Percentiles rank a stretch among this genome's conserved stretches.
These are phyloP conservation scores for Scopulariopsis brevicaulis DNA, from an alignment of 2,329 filamentous ascomycete species.

Conservation along the genomic window DNA sequence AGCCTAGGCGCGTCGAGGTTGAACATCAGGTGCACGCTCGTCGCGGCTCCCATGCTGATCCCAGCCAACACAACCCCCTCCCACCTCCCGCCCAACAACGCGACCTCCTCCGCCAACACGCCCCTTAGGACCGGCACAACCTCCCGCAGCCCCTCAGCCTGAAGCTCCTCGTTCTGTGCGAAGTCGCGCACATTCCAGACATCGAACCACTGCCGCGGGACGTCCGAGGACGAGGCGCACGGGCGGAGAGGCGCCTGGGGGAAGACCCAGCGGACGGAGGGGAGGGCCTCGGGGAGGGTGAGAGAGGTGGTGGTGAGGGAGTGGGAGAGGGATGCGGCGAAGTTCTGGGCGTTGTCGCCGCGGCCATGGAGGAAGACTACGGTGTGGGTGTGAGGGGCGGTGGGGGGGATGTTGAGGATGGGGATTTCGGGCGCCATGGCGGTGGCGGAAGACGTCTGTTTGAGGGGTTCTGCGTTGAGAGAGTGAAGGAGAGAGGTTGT, in stretches of 20 bases:
- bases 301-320: slow-evolving; percentile 18
- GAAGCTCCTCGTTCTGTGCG: slow-evolving; percentile 27
- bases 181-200: slow-evolving; percentile 30
- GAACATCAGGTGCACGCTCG: slow-evolving; percentile 23
- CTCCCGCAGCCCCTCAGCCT: slow-evolving; percentile 24
- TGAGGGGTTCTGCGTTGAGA: too few species aligned
- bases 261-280: slow-evolving; percentile 37
- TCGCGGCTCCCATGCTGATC: slow-evolving; percentile 33
- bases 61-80: slow-evolving; percentile 29
- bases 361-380: slow-evolving; percentile 33
- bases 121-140: not conserved
- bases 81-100: slow-evolving; percentile 15
- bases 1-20: slow-evolving; percentile 17
- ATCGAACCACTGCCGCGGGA: slow-evolving; percentile 37
- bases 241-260: slow-evolving; percentile 24
- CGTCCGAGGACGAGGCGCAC: slow-evolving; percentile 10
- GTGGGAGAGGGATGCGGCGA: slow-evolving; percentile 17
- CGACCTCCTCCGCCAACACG: not conserved
- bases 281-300: slow-evolving; percentile 25
- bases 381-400: slow-evolving; percentile 24
- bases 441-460: too few species aligned
- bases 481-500: too few species aligned
- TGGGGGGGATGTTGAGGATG: slow-evolving; percentile 7
- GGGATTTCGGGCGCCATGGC: slow-evolving; percentile 1
- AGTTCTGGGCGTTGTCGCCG: slow-evolving; percentile 22